Base-by-base conservation (phyloP, 2,329 filamentous ascomycete genomes). In the Penicillium sp. region DNA sequence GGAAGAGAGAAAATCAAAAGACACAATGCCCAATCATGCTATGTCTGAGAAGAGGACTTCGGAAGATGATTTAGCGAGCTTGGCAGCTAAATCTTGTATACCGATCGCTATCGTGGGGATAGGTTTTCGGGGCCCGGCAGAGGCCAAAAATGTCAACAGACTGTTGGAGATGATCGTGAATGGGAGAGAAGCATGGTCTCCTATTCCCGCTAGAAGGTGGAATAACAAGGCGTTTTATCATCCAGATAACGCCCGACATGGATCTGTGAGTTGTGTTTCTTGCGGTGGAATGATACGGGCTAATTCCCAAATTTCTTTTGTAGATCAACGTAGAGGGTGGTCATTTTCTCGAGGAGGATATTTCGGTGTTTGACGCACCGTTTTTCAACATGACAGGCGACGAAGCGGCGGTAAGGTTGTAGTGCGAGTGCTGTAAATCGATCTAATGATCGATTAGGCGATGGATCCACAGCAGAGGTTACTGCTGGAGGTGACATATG, bases 351-450 rank as follows among this genome's bases (percentile, higher is more conserved):
- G 29, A 51, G 11, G 62, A 70, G 18, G 65, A 71, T 44, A 16
- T 68, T 9, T 58, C 56, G 2, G 13, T 55, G 1, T 72, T 74
- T 22, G 70, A 74, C 53, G 69, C 71, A 1, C 56, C 67, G 0
- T 74, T 74, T 46, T 74, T 74, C 48, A 67, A 68, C 39, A 68
- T 73, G 53, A 65, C 63, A 11, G 56, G 60, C 3, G 59, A 70
- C 13, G 68, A 71, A 44, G 69, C 68, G 9, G 58, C 62, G n/a
- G 64, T 66, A 45, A 32, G 62, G 49, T 24, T 5, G 3, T 9
- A n/a, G 36, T 14, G n/a, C 1, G 39, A 27, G 22, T 5, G 14
- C 18, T 6, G 4, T 6, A n/a, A 41, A 16, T n/a, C 8, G 1
- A 32, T 21, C 34, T 49, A 27, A 50, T 4, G 5, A 3, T 27